Conservation (phyloP, 2,329 filamentous ascomycete genomes). For the Penicillium sp. region DNA sequence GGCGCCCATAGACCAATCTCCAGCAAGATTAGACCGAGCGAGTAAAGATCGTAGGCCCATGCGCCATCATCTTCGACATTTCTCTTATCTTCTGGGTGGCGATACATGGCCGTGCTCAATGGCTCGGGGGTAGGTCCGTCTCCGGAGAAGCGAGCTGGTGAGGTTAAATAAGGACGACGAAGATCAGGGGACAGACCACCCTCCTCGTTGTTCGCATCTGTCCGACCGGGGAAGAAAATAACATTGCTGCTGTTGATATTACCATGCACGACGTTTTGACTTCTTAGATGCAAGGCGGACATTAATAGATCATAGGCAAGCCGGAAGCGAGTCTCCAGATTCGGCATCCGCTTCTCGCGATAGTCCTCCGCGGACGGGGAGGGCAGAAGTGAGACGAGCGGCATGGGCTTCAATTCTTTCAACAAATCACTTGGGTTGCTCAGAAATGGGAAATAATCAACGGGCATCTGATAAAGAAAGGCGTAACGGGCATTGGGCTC, state of each 20-base stretch:
- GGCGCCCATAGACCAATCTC: constrained; percentile 67
- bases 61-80: constrained; percentile 38
- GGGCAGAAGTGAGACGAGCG: constrained; percentile 45
- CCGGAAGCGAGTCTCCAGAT: constrained; percentile 62
- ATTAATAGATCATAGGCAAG: constrained; percentile 60
- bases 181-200: constrained; percentile 45
- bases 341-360: constrained; percentile 44
- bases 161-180: constrained; percentile 58
- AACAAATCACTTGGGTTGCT: constrained; percentile 40
- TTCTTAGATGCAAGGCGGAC: constrained; percentile 58
- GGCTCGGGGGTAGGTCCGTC: constrained; percentile 49
- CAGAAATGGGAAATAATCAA: constrained; percentile 46
- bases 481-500: constrained; percentile 59
- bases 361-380: constrained; percentile 44
- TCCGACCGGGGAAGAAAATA: constrained; percentile 53
- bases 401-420: constrained; percentile 40
- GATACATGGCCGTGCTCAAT: constrained; percentile 58
- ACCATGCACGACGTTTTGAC: constrained; percentile 58
- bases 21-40: constrained; percentile 60
- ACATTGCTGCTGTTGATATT: constrained; percentile 67
- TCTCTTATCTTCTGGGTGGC: constrained; percentile 55
- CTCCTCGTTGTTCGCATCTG: constrained; percentile 35
- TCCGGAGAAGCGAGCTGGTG: constrained; percentile 59
- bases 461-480: constrained; percentile 61
- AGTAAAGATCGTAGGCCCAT: constrained; percentile 59